These are phyloP conservation scores for Yamadazyma triangularis DNA, from an alignment of 1,139 yeast species.

Conservation along the genomic window DNA sequence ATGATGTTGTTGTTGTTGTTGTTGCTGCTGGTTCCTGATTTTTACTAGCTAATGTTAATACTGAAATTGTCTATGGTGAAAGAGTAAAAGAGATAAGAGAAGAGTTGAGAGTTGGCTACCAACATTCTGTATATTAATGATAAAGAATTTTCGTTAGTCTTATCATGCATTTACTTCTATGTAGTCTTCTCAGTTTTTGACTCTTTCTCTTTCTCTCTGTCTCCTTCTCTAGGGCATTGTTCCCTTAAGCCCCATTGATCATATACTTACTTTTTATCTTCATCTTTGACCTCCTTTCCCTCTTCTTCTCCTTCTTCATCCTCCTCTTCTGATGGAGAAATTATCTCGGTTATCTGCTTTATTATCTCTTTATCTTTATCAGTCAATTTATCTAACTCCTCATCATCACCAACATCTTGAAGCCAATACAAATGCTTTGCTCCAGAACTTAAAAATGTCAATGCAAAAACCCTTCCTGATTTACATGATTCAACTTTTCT, in stretches of 20 bases:
- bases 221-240: too few species aligned
- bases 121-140: neutral
- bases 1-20: too few species aligned
- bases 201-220: conserved; percentile 1
- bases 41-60: too few species aligned
- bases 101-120: too few species aligned
- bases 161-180: neutral
- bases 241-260: too few species aligned
- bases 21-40: too few species aligned
- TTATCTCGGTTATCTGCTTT: conserved; percentile 50
- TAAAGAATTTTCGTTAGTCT: neutral
- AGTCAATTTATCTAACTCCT: conserved; percentile 57
- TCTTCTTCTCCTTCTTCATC: conserved; percentile 32
- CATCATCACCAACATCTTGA: conserved; percentile 73
- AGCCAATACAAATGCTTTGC: conserved; percentile 87
- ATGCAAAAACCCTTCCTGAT: conserved; percentile 81
- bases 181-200: conserved; percentile 1
- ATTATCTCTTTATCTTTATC: conserved; percentile 55
- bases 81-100: too few species aligned
- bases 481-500: conserved; percentile 67
- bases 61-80: too few species aligned
- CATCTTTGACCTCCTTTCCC: conserved; percentile 24
- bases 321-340: conserved; percentile 40
- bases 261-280: conserved; percentile 17
- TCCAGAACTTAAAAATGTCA: conserved; percentile 79